Evolutionary conservation across 2,329 filamentous ascomycete genomes (phyloP), one percentile per base, ranked within the genome.

Genomic region (Fusarium algeriense): DNA sequence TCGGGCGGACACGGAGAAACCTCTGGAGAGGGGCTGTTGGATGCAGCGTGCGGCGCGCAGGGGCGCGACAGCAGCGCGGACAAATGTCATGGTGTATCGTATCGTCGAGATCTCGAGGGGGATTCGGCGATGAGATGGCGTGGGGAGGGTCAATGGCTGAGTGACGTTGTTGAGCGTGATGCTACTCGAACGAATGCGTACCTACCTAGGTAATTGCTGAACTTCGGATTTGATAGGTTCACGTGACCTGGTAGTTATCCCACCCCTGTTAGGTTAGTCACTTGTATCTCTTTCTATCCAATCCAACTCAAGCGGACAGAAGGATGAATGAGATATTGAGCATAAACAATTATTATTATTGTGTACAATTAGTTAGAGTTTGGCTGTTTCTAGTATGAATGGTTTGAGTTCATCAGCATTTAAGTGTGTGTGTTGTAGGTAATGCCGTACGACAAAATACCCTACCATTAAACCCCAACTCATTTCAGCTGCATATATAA

Each of bases 1-100:
- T 77, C 81, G 81, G 70, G 83, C 74, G 67, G 84, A 84, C 55
- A 82, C 79, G 65, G 84, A 82, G 81, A 87, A 85, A 74, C 73
- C 71, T 72, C 84, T 80, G 73, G 78, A 61, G 71, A 68, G 53
- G 70, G 75, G 76, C 68, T 80, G 80, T 75, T 80, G 80, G 68
- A 76, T 69, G 78, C 79, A 82, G 70, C 81, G 80, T 75, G 77
- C 75, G 60, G 79, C 79, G 66, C 80, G 80, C 74, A 82, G 76
- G 55, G 80, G 79, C 70, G 80, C 78, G 65, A 75, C 78, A 64
- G 80, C 73, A 62, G 80, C 77, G 70, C 81, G 81, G 69, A 82
- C 69, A 71, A 82, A 70, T 61, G 76, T 78, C 81, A 83, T 83
- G 69, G 65, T 70, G 37, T 65, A 23, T 70, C 55, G 67, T 63